Percentiles rank a stretch among this genome's conserved stretches.
These are phyloP conservation scores for Didymella sp. DNA, from an alignment of 2,329 filamentous ascomycete genomes.

Conservation along the genomic window DNA sequence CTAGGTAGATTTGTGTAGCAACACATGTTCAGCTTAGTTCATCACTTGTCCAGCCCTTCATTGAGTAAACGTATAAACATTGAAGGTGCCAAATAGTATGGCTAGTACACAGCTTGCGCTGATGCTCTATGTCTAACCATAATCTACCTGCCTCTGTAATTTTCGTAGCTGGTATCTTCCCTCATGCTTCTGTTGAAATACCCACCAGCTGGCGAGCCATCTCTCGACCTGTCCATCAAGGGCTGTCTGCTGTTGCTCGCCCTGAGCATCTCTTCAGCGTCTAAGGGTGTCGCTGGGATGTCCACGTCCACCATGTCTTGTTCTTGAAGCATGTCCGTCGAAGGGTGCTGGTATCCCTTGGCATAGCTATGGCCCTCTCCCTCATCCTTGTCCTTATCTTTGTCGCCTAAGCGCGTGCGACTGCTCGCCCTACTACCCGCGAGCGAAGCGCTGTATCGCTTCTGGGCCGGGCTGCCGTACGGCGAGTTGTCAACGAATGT, in stretches of 20 bases:
- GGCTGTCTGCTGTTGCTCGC: slow-evolving; percentile 26
- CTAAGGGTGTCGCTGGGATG: slow-evolving; percentile 34
- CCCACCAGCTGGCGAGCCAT: slow-evolving; percentile 19
- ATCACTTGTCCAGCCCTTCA: neutral
- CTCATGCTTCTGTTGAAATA: slow-evolving; percentile 14
- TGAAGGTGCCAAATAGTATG: neutral
- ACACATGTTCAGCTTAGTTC: neutral
- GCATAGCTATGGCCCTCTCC: slow-evolving; percentile 36
- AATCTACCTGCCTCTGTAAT: slow-evolving; percentile 5
- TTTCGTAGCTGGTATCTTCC: slow-evolving; percentile 10
- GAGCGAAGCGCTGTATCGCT: neutral
- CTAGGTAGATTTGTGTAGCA: too few relatives aligned
- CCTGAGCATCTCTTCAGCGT: slow-evolving; percentile 30
- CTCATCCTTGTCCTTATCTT: slow-evolving; percentile 19
- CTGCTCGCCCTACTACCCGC: slow-evolving; percentile 31
- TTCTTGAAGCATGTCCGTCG: slow-evolving; percentile 16
- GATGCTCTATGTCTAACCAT: neutral
- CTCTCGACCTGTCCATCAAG: slow-evolving; percentile 22
- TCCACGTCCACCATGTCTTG: slow-evolving; percentile 30
- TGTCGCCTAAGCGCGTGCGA: slow-evolving; percentile 28
- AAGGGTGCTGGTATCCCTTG: slow-evolving; percentile 36
- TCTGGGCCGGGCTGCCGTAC: slow-evolving; percentile 18
- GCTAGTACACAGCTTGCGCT: slow-evolving; percentile 8
- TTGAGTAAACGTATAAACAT: neutral
- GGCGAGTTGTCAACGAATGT: slow-evolving; percentile 33